Percentiles rank a stretch among this genome's conserved stretches.
Conservation (phyloP, 306 rosid species). For the Pyrus bretschneideri region DNA sequence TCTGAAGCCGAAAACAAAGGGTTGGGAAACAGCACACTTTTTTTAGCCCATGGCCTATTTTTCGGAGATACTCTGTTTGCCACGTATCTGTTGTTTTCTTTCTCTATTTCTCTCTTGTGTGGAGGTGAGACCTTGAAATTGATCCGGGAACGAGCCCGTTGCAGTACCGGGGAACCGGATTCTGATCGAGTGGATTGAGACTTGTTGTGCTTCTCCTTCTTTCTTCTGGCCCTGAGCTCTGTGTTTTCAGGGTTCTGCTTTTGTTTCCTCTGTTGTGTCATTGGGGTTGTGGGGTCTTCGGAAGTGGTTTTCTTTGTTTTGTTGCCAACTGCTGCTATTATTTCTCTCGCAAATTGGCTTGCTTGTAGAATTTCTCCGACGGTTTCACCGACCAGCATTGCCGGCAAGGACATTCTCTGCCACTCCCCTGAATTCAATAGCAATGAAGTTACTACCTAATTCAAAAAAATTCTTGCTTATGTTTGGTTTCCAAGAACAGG, state of each 20-base stretch:
- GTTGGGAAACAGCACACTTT: slow-evolving; percentile 84
- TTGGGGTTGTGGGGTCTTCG: slow-evolving; percentile 82
- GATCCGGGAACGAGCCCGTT: slow-evolving; percentile 71
- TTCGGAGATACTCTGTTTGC: slow-evolving; percentile 86
- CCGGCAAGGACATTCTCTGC: slow-evolving; percentile 82
- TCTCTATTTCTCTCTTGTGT: slow-evolving; percentile 52
- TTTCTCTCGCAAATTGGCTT: slow-evolving; percentile 73
- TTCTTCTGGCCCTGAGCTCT: slow-evolving; percentile 65
- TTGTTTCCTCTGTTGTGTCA: slow-evolving; percentile 35
- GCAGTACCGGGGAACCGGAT: slow-evolving; percentile 44
- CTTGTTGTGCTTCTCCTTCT: slow-evolving; percentile 71
- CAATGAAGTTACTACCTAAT: not conserved
- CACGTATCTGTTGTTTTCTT: slow-evolving; percentile 39
- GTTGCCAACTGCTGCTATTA: slow-evolving; percentile 41
- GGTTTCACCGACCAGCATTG: slow-evolving; percentile 92
- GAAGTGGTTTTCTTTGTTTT: slow-evolving; percentile 22
- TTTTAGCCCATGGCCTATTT: slow-evolving; percentile 80
- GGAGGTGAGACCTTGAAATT: slow-evolving; percentile 88
- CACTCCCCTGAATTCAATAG: slow-evolving; percentile 52
- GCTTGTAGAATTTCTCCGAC: slow-evolving; percentile 85
- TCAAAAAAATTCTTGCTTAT: not conserved
- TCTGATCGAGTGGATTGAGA: slow-evolving; percentile 21
- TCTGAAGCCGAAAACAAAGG: slow-evolving; percentile 65
- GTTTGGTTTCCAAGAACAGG: not conserved
- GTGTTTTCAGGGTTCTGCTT: slow-evolving; percentile 53